Conservation (phyloP, 1,284 basidiomycete species). For the Tranzscheliella williamsii region DNA sequence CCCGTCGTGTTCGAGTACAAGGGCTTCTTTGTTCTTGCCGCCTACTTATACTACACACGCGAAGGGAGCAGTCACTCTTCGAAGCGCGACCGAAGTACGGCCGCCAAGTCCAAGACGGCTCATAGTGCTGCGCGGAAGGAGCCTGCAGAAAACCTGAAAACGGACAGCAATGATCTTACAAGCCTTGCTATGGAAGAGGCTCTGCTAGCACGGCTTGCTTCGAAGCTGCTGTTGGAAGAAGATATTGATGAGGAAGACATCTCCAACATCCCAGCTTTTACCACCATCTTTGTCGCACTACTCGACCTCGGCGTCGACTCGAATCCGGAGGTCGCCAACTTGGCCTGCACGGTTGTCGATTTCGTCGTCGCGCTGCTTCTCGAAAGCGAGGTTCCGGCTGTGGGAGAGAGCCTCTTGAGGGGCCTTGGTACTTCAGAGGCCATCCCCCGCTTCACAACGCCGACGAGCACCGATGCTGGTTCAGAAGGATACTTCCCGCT, state of each 20-base stretch:
- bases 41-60: slow-evolving; percentile 88
- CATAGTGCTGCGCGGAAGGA: background rate
- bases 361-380: slow-evolving; percentile 86
- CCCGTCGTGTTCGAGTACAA: slow-evolving; percentile 94
- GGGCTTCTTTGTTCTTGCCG: slow-evolving; percentile 91
- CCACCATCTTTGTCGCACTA: slow-evolving; percentile 86
- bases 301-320: slow-evolving; percentile 91
- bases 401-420: slow-evolving; percentile 24
- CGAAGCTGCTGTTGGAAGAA: slow-evolving; percentile 68
- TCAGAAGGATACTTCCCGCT: slow-evolving; percentile 63
- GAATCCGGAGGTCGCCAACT: slow-evolving; percentile 85
- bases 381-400: slow-evolving; percentile 76
- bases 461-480: slow-evolving; percentile 41
- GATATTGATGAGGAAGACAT: slow-evolving; percentile 79
- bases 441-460: slow-evolving; percentile 47
- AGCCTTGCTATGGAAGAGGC: slow-evolving; percentile 65
- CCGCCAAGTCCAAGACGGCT: background rate
- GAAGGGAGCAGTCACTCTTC: slow-evolving; percentile 62
- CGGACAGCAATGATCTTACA: background rate
- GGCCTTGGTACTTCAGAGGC: slow-evolving; percentile 31
- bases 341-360: slow-evolving; percentile 88
- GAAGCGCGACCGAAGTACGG: slow-evolving; percentile 9
- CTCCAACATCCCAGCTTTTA: slow-evolving; percentile 78
- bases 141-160: background rate
- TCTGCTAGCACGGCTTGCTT: slow-evolving; percentile 72